phyloP scores from a whole-genome alignment of 768 basidiomycete genomes.

The Macrocybe gigantea region DNA sequence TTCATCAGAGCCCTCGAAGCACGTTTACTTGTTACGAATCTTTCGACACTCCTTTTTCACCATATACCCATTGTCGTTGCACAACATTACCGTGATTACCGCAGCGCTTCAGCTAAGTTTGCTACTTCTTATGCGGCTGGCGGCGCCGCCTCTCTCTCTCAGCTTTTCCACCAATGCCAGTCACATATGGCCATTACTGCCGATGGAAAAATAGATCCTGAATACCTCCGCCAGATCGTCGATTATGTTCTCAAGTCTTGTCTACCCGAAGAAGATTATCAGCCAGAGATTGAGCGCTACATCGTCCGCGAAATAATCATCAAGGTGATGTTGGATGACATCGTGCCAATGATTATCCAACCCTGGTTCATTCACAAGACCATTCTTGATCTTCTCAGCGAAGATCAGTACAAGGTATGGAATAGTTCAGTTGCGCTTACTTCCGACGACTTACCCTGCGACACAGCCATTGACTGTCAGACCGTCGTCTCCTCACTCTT shows the following conservation, averaged over 20 bases:
- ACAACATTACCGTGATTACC: conserved; percentile 78
- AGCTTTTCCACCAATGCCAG: conserved; percentile 76
- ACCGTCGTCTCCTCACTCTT: conserved; percentile 17
- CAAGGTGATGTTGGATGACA: conserved; percentile 65
- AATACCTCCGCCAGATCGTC: conserved; percentile 75
- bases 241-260: conserved; percentile 71
- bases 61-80: conserved; percentile 62
- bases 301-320: conserved; percentile 82
- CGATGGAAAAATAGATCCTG: conserved; percentile 62
- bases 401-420: conserved; percentile 21
- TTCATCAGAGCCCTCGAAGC: conserved; percentile 58
- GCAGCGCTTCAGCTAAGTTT: conserved; percentile 55
- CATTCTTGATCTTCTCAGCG: conserved; percentile 60
- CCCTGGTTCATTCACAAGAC: conserved; percentile 86
- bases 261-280: conserved; percentile 76
- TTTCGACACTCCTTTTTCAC: conserved; percentile 53
- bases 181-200: conserved; percentile 76
- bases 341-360: conserved; percentile 67
- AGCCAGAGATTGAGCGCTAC: conserved; percentile 71
- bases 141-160: conserved; percentile 53
- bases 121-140: conserved; percentile 68
- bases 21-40: conserved; percentile 47
- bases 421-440: conserved; percentile 19
- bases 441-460: conserved; percentile 1
- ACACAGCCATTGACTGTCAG: conserved; percentile 19